Evolutionary conservation across 2,329 filamentous ascomycete genomes (phyloP).

Genomic region (Neophaeococcomyces aloes): DNA sequence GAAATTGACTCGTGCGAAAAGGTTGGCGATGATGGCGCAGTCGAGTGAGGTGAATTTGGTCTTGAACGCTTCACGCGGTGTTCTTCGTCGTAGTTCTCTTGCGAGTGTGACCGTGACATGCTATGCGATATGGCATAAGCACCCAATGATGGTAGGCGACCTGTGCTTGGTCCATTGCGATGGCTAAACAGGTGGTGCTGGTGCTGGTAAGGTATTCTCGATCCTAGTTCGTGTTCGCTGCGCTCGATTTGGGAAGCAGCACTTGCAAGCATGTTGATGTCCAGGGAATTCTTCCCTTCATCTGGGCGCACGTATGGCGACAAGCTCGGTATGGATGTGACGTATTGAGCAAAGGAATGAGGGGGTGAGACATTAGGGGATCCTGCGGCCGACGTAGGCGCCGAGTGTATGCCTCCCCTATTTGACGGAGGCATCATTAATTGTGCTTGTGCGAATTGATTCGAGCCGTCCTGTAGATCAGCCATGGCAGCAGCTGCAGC

Average conservation of each 20-base stretch:
- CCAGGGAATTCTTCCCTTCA: slow-evolving; percentile 43
- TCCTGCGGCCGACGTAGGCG: slow-evolving; percentile 70
- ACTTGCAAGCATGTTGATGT: slow-evolving; percentile 60
- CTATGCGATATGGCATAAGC: slow-evolving; percentile 66
- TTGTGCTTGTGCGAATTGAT: slow-evolving; percentile 38
- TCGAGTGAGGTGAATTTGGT: slow-evolving; percentile 89
- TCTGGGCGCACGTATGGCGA: slow-evolving; percentile 44
- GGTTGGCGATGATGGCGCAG: slow-evolving; percentile 87
- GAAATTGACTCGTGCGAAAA: slow-evolving; percentile 94
- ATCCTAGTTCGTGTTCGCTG: slow-evolving; percentile 37
- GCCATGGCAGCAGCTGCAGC: slow-evolving; percentile 47
- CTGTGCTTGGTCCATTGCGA: slow-evolving; percentile 39
- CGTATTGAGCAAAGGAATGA: slow-evolving; percentile 62
- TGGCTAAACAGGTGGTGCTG: slow-evolving; percentile 37
- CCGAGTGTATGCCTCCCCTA: slow-evolving; percentile 75
- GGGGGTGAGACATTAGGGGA: slow-evolving; percentile 97
- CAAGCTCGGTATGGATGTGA: slow-evolving; percentile 38
- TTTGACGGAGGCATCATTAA: slow-evolving; percentile 67
- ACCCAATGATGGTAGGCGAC: slow-evolving; percentile 63
- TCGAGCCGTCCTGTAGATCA: slow-evolving; percentile 41
- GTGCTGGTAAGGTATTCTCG: slow-evolving; percentile 33
- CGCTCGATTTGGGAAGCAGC: slow-evolving; percentile 57
- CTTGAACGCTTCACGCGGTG: slow-evolving; percentile 76
- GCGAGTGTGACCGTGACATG: slow-evolving; percentile 63
- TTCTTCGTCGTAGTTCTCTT: slow-evolving; percentile 62